These are phyloP conservation scores for Coccomyxa sp. DNA, from an alignment of 139 green algal species.

Conservation along the genomic window DNA sequence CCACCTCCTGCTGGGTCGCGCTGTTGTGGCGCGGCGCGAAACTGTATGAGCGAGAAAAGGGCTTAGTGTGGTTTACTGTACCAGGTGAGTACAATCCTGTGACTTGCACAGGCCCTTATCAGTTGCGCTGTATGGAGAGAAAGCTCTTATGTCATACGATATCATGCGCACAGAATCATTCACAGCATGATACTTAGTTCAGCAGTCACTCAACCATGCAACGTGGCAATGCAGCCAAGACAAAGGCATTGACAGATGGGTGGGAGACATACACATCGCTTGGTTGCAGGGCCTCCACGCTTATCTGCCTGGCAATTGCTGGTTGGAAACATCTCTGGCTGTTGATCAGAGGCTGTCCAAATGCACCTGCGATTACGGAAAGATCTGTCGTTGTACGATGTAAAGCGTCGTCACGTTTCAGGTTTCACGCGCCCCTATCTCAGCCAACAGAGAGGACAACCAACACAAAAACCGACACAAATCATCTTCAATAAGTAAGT, in stretches of 20 bases:
- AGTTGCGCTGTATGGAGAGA: background rate
- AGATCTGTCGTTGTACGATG: background rate
- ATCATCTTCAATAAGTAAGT: background rate
- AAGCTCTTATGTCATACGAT: background rate
- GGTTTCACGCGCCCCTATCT: background rate
- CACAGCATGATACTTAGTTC: background rate
- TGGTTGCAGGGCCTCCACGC: background rate
- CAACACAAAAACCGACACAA: background rate
- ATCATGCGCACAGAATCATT: background rate
- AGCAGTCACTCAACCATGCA: background rate
- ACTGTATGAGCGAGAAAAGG: conserved; percentile 37
- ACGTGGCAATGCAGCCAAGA: background rate
- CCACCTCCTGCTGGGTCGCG: conserved; percentile 63
- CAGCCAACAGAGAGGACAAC: background rate
- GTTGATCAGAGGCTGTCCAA: background rate
- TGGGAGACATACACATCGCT: background rate
- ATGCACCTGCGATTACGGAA: background rate
- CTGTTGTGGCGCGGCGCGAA: conserved; percentile 97
- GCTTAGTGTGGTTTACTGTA: background rate
- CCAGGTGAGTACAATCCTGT: background rate
- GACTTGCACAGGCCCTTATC: background rate
- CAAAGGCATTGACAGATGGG: background rate
- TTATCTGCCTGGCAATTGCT: background rate
- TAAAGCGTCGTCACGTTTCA: background rate
- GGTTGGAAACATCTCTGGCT: background rate